Evolutionary conservation across 2,329 filamentous ascomycete species (phyloP), one percentile per base, ranked within the genome.

Genomic region (Fusarium falciforme): DNA sequence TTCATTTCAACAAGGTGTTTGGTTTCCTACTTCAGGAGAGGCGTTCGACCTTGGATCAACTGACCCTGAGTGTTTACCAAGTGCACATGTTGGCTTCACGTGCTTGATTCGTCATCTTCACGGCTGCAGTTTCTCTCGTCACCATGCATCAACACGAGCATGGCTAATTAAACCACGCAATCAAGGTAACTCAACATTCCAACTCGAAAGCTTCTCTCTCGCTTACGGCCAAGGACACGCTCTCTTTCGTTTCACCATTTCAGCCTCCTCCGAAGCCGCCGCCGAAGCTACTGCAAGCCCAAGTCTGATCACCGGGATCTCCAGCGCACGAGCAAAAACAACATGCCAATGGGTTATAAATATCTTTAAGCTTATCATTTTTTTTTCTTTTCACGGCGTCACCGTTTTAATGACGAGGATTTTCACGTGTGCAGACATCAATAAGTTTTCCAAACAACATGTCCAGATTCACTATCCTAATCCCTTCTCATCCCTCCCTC

Each of bases 391-490:
- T 27, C 44, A 52, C 47, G 55, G 54, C 54, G 54, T 57, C 31
- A 38, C 29, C 20, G 54, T 57, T 57, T 57, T 14, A 52, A 29
- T 52, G 47, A 52, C 17, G 25, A 31, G 16, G 16, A 10, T 27
- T 52, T 52, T 52, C 47, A 52, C 47, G 6, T 31, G 17, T 52
- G 47, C 47, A 47, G 42, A 31, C 52, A 17, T 31, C 29, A 47
- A 27, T 27, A 64, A 22, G 27, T 40, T 73, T 54, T 6, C 7
- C 2, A 2, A 63, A 63, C 33, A 47, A 60, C 71, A 29, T 72
- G 59, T 71, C 61, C 72, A 75, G 61, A 75, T 75, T 75, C 22
- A 74, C 71, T 75, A 70, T 74, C 61, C 64, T 54, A 66, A 52
- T 35, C 44, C 36, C 59, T 38, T 36, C 17, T 16, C 55, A 33